Evolutionary conservation across 2,329 filamentous ascomycete species (phyloP), one percentile per base, ranked within the genome.

Genomic region (Lecanosticta acicola): DNA sequence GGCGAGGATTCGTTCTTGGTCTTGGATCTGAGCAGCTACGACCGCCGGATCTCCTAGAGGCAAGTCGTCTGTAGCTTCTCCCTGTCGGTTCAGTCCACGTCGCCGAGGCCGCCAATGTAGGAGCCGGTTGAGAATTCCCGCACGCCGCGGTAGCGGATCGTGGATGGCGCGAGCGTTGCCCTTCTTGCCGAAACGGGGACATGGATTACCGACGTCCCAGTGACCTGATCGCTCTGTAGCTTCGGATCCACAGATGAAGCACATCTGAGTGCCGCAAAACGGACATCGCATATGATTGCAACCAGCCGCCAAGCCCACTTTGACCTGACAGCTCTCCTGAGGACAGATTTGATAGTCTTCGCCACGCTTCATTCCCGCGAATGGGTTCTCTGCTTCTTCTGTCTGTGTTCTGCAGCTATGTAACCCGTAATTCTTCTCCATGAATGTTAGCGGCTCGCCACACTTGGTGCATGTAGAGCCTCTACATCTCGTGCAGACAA

Each of bases 251-350:
- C 52, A 55, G 21, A 50, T 18, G 34, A 46, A 52, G 41, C 53
- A 56, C 33, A 59, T 51, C 26, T 55, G 32, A 3, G 53, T 50
- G 3, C 45, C 37, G 17, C 57, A 57, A n/a, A 21, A 21, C 11
- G 39, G 35, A 24, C 52, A 52, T 3, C 20, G 40, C 29, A 55
- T 43, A 20, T 46, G 42, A 21, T 55, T 55, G 39, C 52, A 55
- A 3, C 46, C 52, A 3, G 52, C 52, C 8, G 32, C 21, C 16
- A 40, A 42, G 4, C 19, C 17, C 13, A 49, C 42, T 8, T 36
- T 26, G 5, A 38, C 41, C 13, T 40, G 19, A 40, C 52, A 55
- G 16, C 37, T 16, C 17, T 32, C 33, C n/a, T 49, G 45, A 2
- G 52, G 52, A 24, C 52, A 55, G 17, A 44, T n/a, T 24, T 55